Conservation (phyloP, 2,329 filamentous ascomycete species). For the Pseudogymnoascus verrucosus region DNA sequence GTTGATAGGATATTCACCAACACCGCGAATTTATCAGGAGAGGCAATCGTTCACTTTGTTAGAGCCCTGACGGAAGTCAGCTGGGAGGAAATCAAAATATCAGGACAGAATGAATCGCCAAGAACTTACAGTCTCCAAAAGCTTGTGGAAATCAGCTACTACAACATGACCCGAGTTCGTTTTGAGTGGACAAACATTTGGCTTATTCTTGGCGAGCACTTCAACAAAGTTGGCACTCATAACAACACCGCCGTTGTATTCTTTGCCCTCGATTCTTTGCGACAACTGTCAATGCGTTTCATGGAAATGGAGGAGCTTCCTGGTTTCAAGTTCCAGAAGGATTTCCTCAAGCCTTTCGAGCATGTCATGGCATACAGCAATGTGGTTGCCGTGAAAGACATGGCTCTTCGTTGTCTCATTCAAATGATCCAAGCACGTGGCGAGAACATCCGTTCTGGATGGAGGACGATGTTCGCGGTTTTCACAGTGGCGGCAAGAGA, state of each 20-base stretch:
- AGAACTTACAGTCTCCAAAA: conserved; percentile 97
- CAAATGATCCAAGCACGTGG: conserved; percentile 98
- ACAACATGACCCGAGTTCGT: conserved; percentile 97
- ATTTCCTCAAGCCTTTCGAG: conserved; percentile 97
- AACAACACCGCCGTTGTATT: conserved; percentile 95
- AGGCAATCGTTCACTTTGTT: conserved; percentile 94
- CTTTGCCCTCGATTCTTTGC: conserved; percentile 89
- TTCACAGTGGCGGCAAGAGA: conserved; percentile 94
- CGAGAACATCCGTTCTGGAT: conserved; percentile 94
- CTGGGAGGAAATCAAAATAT: conserved; percentile 98
- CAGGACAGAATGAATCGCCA: conserved; percentile 88
- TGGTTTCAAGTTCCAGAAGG: conserved; percentile 99
- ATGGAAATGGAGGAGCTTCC: conserved; percentile 97
- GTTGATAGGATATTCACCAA: conserved; percentile 97
- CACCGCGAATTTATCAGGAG: conserved; percentile 84
- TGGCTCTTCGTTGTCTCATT: conserved; percentile 90
- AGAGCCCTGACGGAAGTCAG: conserved; percentile 88
- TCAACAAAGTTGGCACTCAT: conserved; percentile 95
- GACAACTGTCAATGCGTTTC: conserved; percentile 96
- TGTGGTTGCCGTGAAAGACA: conserved; percentile 90
- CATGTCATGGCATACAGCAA: conserved; percentile 92
- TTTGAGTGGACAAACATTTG: conserved; percentile 99
- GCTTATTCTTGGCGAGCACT: conserved; percentile 95
- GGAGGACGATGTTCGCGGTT: conserved; percentile 99
- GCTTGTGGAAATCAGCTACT: conserved; percentile 96